Base-by-base conservation (phyloP, 257 asterid genomes). In the Solanum gracilifrons region DNA sequence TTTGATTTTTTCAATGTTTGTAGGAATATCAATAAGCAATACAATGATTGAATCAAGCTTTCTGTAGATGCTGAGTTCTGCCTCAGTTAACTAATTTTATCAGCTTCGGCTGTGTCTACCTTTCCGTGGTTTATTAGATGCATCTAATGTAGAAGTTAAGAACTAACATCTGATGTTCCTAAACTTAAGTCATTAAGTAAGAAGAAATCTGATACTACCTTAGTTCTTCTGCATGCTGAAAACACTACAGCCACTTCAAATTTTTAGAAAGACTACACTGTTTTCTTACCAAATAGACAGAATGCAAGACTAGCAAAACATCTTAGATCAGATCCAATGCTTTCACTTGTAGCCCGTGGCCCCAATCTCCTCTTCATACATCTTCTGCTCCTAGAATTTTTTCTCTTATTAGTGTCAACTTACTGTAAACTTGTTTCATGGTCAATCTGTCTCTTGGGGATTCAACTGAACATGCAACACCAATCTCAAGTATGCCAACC, bases 381-480 rank as follows among this genome's bases (percentile, higher is more conserved):
- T 77, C 23, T 27, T 18, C 37, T 29, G 27, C 58, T 43, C 21
- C 25, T 29, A 80, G 18, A 80, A 87, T 29, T 62, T 75, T 89
- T 37, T 87, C 83, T 43, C 75, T 62, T 66, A 75, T 41, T 46
- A 71, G 76, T 62, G 60, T 58, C 51, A 87, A 87, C 55, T 64
- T 87, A 74, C 5, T 35, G 77, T 69, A 46, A 75, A 84, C 88
- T 46, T 87, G 89, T 25, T 62, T 29, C 86, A 66, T 87, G 43
- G 58, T 87, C 83, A 87, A 72, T 83, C 91, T 87, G 76, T 84
- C 87, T 20, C 60, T 71, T 6, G 89, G 86, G 60, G 86, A 75
- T 74, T 64, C 84, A 62, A 36, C 88, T n/a, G 90, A 89, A 29
- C 91, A 89, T 31, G 60, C 33, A 15, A 87, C 66, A 32, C 91